These are phyloP conservation scores for Saturnispora besseyi DNA, from an alignment of 805 yeast genomes.

Conservation along the genomic window DNA sequence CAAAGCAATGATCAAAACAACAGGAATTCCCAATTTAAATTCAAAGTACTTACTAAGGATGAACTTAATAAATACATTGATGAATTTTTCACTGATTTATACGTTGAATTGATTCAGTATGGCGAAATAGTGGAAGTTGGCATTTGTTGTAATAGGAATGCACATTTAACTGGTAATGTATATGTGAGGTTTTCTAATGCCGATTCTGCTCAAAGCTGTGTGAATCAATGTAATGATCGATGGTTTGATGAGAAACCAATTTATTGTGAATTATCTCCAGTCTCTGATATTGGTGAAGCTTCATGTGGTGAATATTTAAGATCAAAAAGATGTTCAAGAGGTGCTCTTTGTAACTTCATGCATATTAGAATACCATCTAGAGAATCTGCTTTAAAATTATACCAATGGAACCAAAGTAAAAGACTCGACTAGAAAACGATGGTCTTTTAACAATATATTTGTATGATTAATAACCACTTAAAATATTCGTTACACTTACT, in stretches of 20 bases:
- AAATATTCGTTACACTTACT: too few species aligned
- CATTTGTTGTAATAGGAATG: constrained; percentile 76
- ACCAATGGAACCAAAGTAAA: not conserved
- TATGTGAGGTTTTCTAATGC: constrained; percentile 53
- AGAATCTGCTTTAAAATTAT: not conserved
- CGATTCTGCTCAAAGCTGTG: constrained; percentile 52
- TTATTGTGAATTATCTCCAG: constrained; percentile 72
- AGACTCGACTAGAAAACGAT: not conserved
- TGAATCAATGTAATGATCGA: constrained; percentile 55
- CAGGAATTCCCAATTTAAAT: not conserved
- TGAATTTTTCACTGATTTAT: constrained; percentile 63
- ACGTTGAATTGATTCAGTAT: constrained; percentile 44
- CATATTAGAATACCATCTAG: constrained; percentile 52
- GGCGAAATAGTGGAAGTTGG: constrained; percentile 53
- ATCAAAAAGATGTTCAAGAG: constrained; percentile 57
- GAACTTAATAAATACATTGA: constrained; percentile 43
- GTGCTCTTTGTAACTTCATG: constrained; percentile 79
- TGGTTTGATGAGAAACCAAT: constrained; percentile 81
- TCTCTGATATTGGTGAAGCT: constrained; percentile 58
- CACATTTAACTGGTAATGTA: constrained; percentile 81
- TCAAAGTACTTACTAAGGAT: constrained; percentile 15
- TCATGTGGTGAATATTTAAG: constrained; percentile 62
- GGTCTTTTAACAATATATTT: not conserved
- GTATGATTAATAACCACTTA: too few species aligned
- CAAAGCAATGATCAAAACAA: not conserved